phyloP scores from a whole-genome alignment of 1,284 basidiomycete genomes.

The Cryptococcus depauperatus region DNA sequence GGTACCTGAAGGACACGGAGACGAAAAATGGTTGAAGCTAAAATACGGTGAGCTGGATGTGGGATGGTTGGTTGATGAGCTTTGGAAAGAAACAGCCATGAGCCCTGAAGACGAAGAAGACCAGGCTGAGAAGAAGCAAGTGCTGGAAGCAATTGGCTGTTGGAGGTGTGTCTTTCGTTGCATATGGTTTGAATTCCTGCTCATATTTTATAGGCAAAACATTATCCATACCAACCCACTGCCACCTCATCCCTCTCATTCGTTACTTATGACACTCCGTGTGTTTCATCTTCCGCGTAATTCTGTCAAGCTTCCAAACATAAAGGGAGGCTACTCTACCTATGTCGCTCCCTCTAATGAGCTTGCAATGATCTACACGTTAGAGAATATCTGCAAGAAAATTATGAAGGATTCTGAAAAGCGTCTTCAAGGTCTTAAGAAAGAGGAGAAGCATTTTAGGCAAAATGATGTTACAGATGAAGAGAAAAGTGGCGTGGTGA shows the following conservation, averaged over 20 bases:
- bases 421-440: conserved; percentile 2
- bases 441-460: neutral
- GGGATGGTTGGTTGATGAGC: conserved; percentile 51
- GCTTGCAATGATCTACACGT: conserved; percentile 16
- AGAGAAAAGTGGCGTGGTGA: conserved; percentile 39
- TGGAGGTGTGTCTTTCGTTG: conserved; percentile 54
- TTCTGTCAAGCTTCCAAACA: conserved; percentile 17
- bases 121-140: conserved; percentile 47
- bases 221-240: conserved; percentile 55
- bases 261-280: conserved; percentile 61
- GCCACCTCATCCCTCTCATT: conserved; percentile 65
- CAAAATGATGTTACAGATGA: conserved; percentile 5
- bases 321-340: conserved; percentile 14
- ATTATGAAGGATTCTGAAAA: conserved; percentile 17
- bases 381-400: conserved; percentile 24
- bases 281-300: conserved; percentile 49
- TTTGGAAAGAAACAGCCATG: conserved; percentile 35
- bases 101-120: conserved; percentile 30
- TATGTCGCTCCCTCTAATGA: conserved; percentile 54
- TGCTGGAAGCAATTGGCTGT: conserved; percentile 57
- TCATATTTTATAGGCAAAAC: conserved; percentile 55
- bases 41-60: conserved; percentile 56
- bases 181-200: neutral
- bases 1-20: conserved; percentile 26
- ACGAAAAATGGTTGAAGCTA: conserved; percentile 17